phyloP scores from a whole-genome alignment of 2,329 filamentous ascomycete species.

The Colletotrichum nymphaeae region DNA sequence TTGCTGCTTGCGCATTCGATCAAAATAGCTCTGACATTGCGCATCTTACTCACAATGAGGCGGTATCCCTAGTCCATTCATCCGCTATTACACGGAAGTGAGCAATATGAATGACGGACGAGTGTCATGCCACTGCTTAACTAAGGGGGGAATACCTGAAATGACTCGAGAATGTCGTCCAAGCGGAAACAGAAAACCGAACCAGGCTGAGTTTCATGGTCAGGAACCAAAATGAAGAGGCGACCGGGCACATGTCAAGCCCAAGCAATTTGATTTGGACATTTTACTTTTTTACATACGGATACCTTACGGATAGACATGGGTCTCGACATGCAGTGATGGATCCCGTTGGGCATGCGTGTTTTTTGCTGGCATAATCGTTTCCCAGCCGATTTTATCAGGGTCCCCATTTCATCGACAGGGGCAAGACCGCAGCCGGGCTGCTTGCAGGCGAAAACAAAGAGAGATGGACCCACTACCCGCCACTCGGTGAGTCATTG shows the following conservation, averaged over 20 bases:
- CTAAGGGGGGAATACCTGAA: not conserved
- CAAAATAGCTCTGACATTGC: not conserved
- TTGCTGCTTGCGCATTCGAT: not conserved
- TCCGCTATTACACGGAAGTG: not conserved
- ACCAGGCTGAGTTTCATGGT: not conserved
- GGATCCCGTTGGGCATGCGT: not conserved
- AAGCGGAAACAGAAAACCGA: not conserved
- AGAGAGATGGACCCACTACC: slow-evolving; percentile 2
- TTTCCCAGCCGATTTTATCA: slow-evolving; percentile 9
- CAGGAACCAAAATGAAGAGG: no score
- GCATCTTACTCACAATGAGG: not conserved
- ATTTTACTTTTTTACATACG: not conserved
- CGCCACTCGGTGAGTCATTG: slow-evolving; percentile 13
- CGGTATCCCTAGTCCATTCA: not conserved
- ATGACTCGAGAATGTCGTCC: not conserved
- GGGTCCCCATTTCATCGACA: not conserved
- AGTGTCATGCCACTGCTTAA: not conserved
- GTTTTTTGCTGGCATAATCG: not conserved
- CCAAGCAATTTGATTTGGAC: slow-evolving; percentile 7
- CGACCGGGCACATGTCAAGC: slow-evolving; percentile 4
- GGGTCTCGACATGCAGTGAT: not conserved
- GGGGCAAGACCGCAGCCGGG: not conserved
- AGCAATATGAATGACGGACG: not conserved
- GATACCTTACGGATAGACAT: not conserved
- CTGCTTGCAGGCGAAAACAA: no score